A percentile compares a stretch with the other conserved stretches of the same genome.
These are phyloP conservation scores for Vachellia collinsii DNA, from an alignment of 306 rosid species.

Conservation along the genomic window DNA sequence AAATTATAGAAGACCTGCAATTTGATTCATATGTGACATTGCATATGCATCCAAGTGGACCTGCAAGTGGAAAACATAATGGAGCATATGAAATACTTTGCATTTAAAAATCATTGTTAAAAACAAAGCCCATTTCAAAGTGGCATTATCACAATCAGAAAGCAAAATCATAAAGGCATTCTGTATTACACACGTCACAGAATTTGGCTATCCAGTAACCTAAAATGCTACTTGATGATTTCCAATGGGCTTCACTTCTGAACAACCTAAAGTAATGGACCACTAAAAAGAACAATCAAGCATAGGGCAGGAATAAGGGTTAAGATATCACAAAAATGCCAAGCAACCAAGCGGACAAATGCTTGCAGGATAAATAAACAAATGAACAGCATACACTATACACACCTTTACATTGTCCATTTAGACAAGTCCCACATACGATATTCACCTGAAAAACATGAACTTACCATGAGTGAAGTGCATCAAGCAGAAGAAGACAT, in stretches of 20 bases:
- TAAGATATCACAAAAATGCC: conserved; percentile 11
- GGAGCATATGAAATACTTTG: conserved; percentile 25
- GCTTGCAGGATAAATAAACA: conserved; percentile 23
- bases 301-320: neutral
- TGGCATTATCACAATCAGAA: conserved; percentile 12
- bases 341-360: conserved; percentile 29
- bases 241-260: conserved; percentile 32
- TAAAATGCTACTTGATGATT: conserved; percentile 1
- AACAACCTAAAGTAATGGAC: conserved; percentile 7
- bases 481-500: conserved; percentile 19
- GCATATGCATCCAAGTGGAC: conserved; percentile 87
- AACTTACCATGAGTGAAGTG: conserved; percentile 36
- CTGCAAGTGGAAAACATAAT: conserved; percentile 49
- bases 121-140: conserved; percentile 17
- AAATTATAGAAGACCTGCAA: conserved; percentile 72
- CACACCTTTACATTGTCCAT: conserved; percentile 85
- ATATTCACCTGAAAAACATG: conserved; percentile 76
- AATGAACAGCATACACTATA: conserved; percentile 17
- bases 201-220: neutral
- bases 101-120: too few species aligned
- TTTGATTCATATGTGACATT: conserved; percentile 65
- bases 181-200: conserved; percentile 14
- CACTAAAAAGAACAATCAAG: neutral
- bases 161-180: conserved; percentile 24
- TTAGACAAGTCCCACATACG: conserved; percentile 76